These are phyloP conservation scores for Hygrophoropsis aurantiaca DNA, from an alignment of 768 basidiomycete genomes.

Conservation along the genomic window DNA sequence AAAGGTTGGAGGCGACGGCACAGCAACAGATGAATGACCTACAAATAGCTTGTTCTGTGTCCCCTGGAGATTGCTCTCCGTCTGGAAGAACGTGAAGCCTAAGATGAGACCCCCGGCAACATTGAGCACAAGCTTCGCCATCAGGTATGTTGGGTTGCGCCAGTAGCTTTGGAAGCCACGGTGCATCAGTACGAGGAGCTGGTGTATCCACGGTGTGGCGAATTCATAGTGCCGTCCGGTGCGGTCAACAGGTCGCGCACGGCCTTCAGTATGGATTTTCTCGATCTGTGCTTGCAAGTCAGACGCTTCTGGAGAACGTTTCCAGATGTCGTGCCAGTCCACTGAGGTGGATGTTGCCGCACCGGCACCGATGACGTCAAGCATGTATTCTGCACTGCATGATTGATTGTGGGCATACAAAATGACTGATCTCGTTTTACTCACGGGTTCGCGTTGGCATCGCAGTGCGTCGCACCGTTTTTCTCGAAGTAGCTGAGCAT, in stretches of 20 bases:
- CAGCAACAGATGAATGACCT: conserved; percentile 9
- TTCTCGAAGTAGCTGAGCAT: conserved; percentile 23
- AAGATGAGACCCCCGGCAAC: conserved; percentile 34
- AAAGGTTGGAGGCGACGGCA: conserved; percentile 3
- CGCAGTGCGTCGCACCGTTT: conserved; percentile 19
- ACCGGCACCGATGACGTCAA: conserved; percentile 59
- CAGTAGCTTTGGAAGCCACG: conserved; percentile 36
- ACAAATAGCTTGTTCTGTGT: conserved; percentile 46
- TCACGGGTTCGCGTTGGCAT: conserved; percentile 22
- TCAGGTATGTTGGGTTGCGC: conserved; percentile 40
- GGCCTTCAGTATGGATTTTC: conserved; percentile 39
- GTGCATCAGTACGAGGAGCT: conserved; percentile 28
- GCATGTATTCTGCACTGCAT: conserved; percentile 48
- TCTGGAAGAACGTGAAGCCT: conserved; percentile 43
- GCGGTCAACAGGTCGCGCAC: conserved; percentile 20
- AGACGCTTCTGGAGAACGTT: conserved; percentile 39
- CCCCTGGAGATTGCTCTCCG: conserved; percentile 37
- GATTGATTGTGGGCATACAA: not conserved
- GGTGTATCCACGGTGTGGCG: conserved; percentile 39
- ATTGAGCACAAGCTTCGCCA: conserved; percentile 39
- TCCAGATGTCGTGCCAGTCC: conserved; percentile 56
- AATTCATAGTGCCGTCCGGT: conserved; percentile 28
- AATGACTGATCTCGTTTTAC: not conserved
- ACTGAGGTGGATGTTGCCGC: conserved; percentile 40
- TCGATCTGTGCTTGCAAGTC: conserved; percentile 42